These are phyloP conservation scores for Microdochium bolleyi DNA, from an alignment of 2,329 filamentous ascomycete genomes.

Conservation along the genomic window DNA sequence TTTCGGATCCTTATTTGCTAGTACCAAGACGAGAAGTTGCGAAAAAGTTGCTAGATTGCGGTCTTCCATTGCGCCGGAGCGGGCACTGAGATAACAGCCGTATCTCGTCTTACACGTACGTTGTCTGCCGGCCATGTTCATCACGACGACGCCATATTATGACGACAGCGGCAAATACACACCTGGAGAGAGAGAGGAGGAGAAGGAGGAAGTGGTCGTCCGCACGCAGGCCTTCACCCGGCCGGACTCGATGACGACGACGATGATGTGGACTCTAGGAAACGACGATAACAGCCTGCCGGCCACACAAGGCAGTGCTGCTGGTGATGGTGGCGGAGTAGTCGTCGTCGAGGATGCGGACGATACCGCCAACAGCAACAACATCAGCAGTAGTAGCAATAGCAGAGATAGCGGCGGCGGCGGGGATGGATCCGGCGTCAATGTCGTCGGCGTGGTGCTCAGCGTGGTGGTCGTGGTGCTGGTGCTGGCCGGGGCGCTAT, in stretches of 20 bases:
- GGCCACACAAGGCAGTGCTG: not conserved
- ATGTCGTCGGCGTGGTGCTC: not conserved
- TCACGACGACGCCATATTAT: too few relatives aligned
- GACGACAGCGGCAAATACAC: too few relatives aligned
- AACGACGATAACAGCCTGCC: not conserved
- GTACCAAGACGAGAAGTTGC: too few relatives aligned
- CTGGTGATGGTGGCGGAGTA: not conserved
- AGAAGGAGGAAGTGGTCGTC: not conserved
- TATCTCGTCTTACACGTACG: too few relatives aligned
- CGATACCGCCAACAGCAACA: not conserved
- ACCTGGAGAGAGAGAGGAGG: too few relatives aligned
- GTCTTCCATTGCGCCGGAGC: too few relatives aligned
- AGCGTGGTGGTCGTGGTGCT: not conserved
- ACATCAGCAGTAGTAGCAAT: not conserved
- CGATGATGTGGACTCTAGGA: not conserved
- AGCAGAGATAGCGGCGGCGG: not conserved
- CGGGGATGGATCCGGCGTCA: not conserved
- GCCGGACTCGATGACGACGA: not conserved
- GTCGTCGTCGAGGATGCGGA: not conserved
- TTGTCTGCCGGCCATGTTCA: too few relatives aligned
- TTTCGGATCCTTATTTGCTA: too few relatives aligned
- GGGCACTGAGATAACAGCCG: too few relatives aligned
- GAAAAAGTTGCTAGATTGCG: too few relatives aligned
- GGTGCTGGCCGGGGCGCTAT: not conserved
- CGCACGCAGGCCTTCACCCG: not conserved